Conservation (phyloP, 1,139 yeast genomes). For the Lodderomyces metapsilosis region DNA sequence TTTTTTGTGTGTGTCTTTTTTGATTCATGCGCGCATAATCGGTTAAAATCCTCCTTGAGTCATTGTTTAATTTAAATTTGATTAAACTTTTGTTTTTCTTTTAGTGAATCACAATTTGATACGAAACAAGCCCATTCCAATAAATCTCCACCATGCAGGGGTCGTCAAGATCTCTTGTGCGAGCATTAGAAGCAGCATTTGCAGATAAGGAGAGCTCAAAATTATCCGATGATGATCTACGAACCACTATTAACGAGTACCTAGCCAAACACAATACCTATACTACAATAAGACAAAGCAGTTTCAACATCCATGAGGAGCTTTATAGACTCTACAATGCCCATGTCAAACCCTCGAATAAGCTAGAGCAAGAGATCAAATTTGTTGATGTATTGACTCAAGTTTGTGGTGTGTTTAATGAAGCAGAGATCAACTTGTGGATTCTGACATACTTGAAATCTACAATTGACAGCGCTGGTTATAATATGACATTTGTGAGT, state of each 20-base stretch:
- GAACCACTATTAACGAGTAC: conserved; percentile 22
- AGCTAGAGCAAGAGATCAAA: conserved; percentile 35
- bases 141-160: conserved; percentile 21
- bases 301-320: conserved; percentile 47
- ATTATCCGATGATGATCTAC: conserved; percentile 14
- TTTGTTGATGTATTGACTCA: conserved; percentile 47
- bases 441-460: conserved; percentile 49
- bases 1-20: too few species aligned
- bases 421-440: conserved; percentile 50
- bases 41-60: too few species aligned
- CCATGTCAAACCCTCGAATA: conserved; percentile 31
- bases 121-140: not conserved
- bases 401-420: conserved; percentile 39
- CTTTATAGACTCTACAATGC: conserved; percentile 43
- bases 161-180: conserved; percentile 33
- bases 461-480: conserved; percentile 64
- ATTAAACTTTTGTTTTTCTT: not conserved
- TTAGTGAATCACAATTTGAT: too few species aligned
- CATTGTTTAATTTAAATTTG: too few species aligned
- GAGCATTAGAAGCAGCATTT: conserved; percentile 30
- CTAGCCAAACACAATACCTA: conserved; percentile 41
- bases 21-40: too few species aligned
- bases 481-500: conserved; percentile 37
- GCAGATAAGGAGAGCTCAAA: conserved; percentile 24
- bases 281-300: conserved; percentile 27